A percentile compares a stretch with the other conserved stretches of the same genome.
phyloP scores from a whole-genome alignment of 2,329 filamentous ascomycete species.

The Claviceps sp. region DNA sequence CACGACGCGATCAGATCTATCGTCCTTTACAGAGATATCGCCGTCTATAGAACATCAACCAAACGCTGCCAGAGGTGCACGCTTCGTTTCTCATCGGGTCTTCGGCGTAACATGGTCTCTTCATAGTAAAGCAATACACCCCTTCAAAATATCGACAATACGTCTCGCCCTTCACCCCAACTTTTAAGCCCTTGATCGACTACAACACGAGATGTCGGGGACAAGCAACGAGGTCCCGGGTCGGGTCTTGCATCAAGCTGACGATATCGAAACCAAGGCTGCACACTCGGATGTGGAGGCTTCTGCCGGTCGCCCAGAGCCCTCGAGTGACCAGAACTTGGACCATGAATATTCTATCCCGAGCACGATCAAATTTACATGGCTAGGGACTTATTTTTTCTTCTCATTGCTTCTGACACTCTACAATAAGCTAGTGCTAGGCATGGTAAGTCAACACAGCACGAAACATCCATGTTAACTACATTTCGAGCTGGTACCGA shows the following conservation, averaged over 20 bases:
- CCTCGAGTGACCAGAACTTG: slow-evolving; percentile 21
- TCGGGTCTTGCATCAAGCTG: slow-evolving; percentile 18
- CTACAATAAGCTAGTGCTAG: slow-evolving; percentile 46
- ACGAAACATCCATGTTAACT: background rate
- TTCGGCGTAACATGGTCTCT: slow-evolving; percentile 3
- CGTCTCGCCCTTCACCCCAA: background rate
- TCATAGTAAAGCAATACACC: background rate
- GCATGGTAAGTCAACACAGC: slow-evolving; percentile 25
- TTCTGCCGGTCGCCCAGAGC: slow-evolving; percentile 15
- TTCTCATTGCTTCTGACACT: slow-evolving; percentile 36
- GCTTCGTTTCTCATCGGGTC: background rate
- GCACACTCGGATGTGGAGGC: slow-evolving; percentile 20
- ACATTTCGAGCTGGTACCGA: background rate
- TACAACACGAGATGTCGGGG: slow-evolving; percentile 18
- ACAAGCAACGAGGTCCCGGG: slow-evolving; percentile 19
- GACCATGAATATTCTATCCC: slow-evolving; percentile 32
- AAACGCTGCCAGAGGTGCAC: background rate
- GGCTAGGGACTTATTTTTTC: slow-evolving; percentile 39
- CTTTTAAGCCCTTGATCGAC: background rate
- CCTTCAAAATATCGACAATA: background rate
- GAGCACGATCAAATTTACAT: slow-evolving; percentile 33
- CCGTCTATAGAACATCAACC: background rate
- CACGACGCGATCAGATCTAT: background rate
- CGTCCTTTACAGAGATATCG: background rate
- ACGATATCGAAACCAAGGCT: slow-evolving; percentile 17